These are phyloP conservation scores for Geotrichum klebahnii DNA, from an alignment of 1,139 yeast species.

Conservation along the genomic window DNA sequence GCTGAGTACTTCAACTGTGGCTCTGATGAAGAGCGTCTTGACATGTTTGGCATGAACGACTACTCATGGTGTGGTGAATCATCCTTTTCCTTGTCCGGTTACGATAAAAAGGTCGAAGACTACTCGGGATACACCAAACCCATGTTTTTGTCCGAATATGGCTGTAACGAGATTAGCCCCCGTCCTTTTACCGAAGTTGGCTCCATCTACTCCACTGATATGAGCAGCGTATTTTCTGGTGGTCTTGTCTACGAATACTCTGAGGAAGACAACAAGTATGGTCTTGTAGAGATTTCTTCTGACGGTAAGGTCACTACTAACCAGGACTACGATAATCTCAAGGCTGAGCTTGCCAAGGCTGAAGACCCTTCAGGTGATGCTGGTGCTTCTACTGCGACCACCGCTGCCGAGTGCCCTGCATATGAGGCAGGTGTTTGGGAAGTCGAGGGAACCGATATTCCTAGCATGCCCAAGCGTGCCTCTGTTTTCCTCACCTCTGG, in stretches of 20 bases:
- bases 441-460: conserved; percentile 60
- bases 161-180: conserved; percentile 70
- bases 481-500: conserved; percentile 62
- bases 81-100: conserved; percentile 73
- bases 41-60: conserved; percentile 94
- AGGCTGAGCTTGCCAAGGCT: conserved; percentile 47
- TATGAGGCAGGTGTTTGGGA: conserved; percentile 45
- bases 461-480: conserved; percentile 79
- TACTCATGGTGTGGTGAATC: conserved; percentile 98
- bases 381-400: conserved; percentile 52
- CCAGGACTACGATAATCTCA: conserved; percentile 54
- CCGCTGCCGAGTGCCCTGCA: conserved; percentile 63
- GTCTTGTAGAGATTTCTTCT: conserved; percentile 60
- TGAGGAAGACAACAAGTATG: conserved; percentile 84
- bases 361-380: conserved; percentile 70
- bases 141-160: conserved; percentile 85
- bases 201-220: conserved; percentile 46
- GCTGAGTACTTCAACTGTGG: conserved; percentile 82
- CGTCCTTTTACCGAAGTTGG: conserved; percentile 75
- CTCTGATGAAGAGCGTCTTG: conserved; percentile 61
- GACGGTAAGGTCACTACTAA: conserved; percentile 45
- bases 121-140: conserved; percentile 68
- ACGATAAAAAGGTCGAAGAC: conserved; percentile 65
- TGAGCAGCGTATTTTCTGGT: conserved; percentile 83
- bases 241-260: conserved; percentile 91